These are phyloP conservation scores for Russula emetica DNA, from an alignment of 768 basidiomycete genomes.

Conservation along the genomic window DNA sequence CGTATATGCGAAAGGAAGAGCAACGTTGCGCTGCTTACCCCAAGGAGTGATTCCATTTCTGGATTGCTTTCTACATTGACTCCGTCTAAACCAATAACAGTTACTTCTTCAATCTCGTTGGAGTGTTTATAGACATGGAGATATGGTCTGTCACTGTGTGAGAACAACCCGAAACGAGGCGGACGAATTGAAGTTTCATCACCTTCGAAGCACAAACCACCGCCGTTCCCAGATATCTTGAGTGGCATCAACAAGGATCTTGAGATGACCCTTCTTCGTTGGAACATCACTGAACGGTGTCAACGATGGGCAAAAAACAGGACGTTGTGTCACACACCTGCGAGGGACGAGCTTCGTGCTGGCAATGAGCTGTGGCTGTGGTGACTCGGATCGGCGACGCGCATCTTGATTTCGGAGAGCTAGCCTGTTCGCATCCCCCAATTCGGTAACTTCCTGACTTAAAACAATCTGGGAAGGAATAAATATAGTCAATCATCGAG, in stretches of 20 bases:
- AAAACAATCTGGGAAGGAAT: constrained; percentile 60
- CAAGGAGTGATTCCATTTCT: constrained; percentile 81
- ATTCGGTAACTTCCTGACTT: constrained; percentile 62
- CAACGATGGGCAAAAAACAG: constrained; percentile 17
- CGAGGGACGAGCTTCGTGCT: constrained; percentile 68
- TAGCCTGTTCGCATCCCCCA: constrained; percentile 41
- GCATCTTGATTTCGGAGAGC: constrained; percentile 36
- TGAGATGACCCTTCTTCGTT: constrained; percentile 80
- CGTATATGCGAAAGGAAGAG: neutral
- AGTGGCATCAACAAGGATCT: constrained; percentile 76
- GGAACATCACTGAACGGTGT: constrained; percentile 56
- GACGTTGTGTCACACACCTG: constrained; percentile 44
- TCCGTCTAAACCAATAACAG: constrained; percentile 75
- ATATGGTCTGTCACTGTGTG: constrained; percentile 65
- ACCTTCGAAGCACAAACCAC: constrained; percentile 89
- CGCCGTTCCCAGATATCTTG: constrained; percentile 76
- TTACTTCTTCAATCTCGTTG: constrained; percentile 78
- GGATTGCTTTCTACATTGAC: constrained; percentile 84
- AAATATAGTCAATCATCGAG: constrained; percentile 6
- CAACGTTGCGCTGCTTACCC: constrained; percentile 38
- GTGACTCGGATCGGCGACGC: constrained; percentile 43
- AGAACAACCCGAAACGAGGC: constrained; percentile 1
- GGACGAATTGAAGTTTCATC: neutral
- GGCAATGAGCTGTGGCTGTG: constrained; percentile 72
- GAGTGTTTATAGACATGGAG: constrained; percentile 82